Base-by-base conservation (phyloP, 78 protist species). In the Pigoraptor vietnamica region DNA sequence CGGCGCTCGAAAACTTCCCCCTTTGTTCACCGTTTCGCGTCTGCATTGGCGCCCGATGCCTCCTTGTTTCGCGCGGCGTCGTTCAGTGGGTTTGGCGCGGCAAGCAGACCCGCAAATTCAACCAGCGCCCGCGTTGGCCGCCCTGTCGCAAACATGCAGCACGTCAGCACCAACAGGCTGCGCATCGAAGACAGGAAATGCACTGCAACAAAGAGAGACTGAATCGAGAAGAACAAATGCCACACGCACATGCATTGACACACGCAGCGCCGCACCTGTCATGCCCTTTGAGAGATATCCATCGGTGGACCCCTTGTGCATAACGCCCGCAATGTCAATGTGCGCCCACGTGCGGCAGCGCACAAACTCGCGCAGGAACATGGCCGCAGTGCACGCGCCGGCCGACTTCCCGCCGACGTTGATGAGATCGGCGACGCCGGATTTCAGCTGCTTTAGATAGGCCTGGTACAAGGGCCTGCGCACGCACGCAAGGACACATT, bases 361-460 rank as follows among this genome's bases (percentile, higher is more conserved):
- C 33, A 92, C 89, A 34, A 92, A 92, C 1, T 88, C n/a, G 39
- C 37, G 2, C 81, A 92, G 79, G 91, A 92, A 92, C 36, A 87
- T 84, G 2, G 94, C 94, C 24, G 92, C 94, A 0, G 91, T 89
- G 89, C 88, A 79, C 29, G 92, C 32, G 35, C 94, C 94, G 25
- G 39, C 94, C 21, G 23, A 34, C 21, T 24, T 0, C 1, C 1
- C 39, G 36, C 82, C 37, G 32, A 34, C 0, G 90, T 88, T 89
- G 29, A 33, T 67, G 40, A 92, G 21, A 67, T 92, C 92, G 35
- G 92, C 84, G 24, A 55, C 81, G 23, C 29, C 0, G 33, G 40
- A 24, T 48, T 87, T 88, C 81, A 92, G 0, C 37, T 19, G 14
- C 81, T 40, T 9, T 0, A 0, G 37, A 55, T 89, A 37, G 39